Conservation (phyloP, 2,329 filamentous ascomycete genomes). For the Cordyceps tenuipes region DNA sequence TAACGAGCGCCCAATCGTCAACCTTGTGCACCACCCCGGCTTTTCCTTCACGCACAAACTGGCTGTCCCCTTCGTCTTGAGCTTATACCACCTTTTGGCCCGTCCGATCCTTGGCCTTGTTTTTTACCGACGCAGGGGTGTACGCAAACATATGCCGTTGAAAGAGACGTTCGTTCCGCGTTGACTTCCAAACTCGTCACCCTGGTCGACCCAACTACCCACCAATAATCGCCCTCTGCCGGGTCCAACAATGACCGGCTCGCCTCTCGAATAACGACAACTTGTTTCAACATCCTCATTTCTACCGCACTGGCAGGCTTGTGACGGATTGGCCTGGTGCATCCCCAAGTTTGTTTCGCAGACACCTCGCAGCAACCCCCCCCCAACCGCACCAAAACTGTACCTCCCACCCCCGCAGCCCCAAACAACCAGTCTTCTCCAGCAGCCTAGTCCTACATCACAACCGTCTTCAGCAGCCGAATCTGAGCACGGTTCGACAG, state of each 20-base stretch:
- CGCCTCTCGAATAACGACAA: background rate
- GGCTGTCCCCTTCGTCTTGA: background rate
- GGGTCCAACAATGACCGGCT: background rate
- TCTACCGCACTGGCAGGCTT: background rate
- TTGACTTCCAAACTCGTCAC: conserved; percentile 6
- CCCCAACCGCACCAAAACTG: background rate
- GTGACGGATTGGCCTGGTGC: background rate
- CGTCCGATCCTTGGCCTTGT: conserved; percentile 5
- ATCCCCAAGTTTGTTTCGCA: conserved; percentile 1
- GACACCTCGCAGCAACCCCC: background rate
- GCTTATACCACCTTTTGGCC: conserved; percentile 7
- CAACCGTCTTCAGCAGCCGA: background rate
- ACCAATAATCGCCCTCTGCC: background rate
- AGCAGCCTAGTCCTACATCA: background rate
- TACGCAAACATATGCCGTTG: conserved; percentile 7
- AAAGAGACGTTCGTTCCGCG: conserved; percentile 7
- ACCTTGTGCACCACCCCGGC: conserved; percentile 1
- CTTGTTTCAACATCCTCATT: background rate
- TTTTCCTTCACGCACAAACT: conserved; percentile 2
- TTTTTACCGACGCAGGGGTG: conserved; percentile 3
- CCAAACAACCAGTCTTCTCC: background rate
- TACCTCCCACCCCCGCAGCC: conserved; percentile 4
- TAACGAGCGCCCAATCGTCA: conserved; percentile 1
- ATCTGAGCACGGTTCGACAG: background rate
- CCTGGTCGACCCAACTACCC: conserved; percentile 2